Evolutionary conservation across 257 asterid species (phyloP), one percentile per base, ranked within the genome.

Genomic region (Penstemon davidsonii): DNA sequence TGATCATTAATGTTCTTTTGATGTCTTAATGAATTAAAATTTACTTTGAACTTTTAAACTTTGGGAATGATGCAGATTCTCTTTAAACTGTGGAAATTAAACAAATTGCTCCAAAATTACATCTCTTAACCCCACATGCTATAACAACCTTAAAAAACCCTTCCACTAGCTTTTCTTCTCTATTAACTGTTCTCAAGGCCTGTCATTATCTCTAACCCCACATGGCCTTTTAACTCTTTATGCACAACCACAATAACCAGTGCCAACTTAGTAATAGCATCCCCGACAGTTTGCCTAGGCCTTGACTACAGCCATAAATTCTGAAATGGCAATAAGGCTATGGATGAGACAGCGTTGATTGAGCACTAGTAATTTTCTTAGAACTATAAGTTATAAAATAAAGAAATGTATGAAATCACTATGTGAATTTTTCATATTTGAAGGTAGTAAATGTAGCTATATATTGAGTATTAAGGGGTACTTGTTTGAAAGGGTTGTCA

Each of bases 81-180:
- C 54, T 40, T 47, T 3, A 47, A 25, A 72, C 55, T 40, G 63
- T 63, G 71, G 56, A 33, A 42, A 52, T 42, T 59, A 62, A 50
- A 36, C 58, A 71, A 71, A 44, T 38, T 70, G 55, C 75, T 62
- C 19, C 63, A 13, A 56, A 57, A 47, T 50, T 57, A 7, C 36
- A 60, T 47, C 39, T 3, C 62, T 56, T 40, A 25, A 58, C 9
- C 45, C 45, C 10, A 45, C 4, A 33, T 58, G 18, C 55, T 49
- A 47, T 9, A 55, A 45, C 53, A 45, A 7, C 65, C 39, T 54
- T 62, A 4, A 8, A 36, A 56, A 11, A 59, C 57, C 36, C 41
- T 8, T 5, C 56, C 44, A 49, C 55, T 49, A 56, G 40, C 55
- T 56, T 50, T 36, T 40, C 19, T 47, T 50, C 64, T 57, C 50